These are phyloP conservation scores for Cutaneotrichosporon daszewskae DNA, from an alignment of 1,284 basidiomycete species.

Conservation along the genomic window DNA sequence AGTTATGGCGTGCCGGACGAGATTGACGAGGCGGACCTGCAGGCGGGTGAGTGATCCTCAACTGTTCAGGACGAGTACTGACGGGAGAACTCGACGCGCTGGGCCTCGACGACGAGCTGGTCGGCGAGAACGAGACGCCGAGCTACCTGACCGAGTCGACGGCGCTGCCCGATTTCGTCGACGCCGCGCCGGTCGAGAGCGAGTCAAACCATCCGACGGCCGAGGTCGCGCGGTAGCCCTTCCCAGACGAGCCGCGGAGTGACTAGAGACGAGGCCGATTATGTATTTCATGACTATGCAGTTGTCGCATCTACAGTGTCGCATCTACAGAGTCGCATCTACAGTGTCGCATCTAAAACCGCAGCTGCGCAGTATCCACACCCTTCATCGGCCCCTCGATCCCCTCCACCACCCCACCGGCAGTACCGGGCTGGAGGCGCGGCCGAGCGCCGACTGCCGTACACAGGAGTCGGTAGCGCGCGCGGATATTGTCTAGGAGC, in stretches of 20 bases:
- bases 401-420: conserved; percentile 28
- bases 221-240: conserved; percentile 25
- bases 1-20: conserved; percentile 97
- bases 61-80: too few species aligned
- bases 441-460: conserved; percentile 72
- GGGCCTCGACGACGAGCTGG: conserved; percentile 59
- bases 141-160: conserved; percentile 79
- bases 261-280: too few species aligned
- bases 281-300: conserved; percentile 4
- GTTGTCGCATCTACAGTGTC: not conserved
- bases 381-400: conserved; percentile 46
- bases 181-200: conserved; percentile 61
- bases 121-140: conserved; percentile 74
- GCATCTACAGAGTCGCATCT: not conserved
- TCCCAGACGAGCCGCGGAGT: too few species aligned
- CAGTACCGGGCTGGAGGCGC: conserved; percentile 32
- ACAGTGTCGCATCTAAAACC: conserved; percentile 22
- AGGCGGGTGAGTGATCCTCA: conserved; percentile 65
- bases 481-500: conserved; percentile 75
- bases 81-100: conserved; percentile 77
- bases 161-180: conserved; percentile 82
- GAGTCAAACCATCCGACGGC: conserved; percentile 19
- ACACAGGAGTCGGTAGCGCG: conserved; percentile 80
- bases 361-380: conserved; percentile 41
- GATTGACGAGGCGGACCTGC: conserved; percentile 92